Conservation (phyloP, 352 stramenopile species). For the Phytophthora hibernalis region DNA sequence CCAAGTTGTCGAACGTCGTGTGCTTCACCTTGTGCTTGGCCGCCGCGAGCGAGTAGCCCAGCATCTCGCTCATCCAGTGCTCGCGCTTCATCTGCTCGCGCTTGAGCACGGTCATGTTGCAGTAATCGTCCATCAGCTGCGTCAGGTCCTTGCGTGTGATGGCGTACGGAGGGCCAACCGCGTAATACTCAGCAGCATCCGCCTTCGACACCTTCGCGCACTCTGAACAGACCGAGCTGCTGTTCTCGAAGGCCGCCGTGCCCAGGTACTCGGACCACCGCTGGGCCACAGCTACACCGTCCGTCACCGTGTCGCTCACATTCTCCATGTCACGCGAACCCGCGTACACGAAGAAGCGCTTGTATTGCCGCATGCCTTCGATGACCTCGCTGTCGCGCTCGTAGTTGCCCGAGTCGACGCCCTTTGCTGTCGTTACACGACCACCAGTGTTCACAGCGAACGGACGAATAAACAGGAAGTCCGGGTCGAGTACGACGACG, state of each 20-base stretch:
- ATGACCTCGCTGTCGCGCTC: slow-evolving; percentile 67
- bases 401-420: slow-evolving; percentile 70
- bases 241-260: slow-evolving; percentile 50
- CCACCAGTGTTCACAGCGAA: slow-evolving; percentile 69
- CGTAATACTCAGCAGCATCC: slow-evolving; percentile 60
- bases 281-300: slow-evolving; percentile 66
- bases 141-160: slow-evolving; percentile 63
- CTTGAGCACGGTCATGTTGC: slow-evolving; percentile 60
- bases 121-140: slow-evolving; percentile 70
- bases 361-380: slow-evolving; percentile 81
- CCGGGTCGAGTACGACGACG: slow-evolving; percentile 71
- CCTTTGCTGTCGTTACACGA: slow-evolving; percentile 58
- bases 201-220: slow-evolving; percentile 49
- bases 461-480: slow-evolving; percentile 77
- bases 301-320: slow-evolving; percentile 51
- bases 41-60: slow-evolving; percentile 66
- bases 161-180: slow-evolving; percentile 64
- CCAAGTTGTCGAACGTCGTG: slow-evolving; percentile 80
- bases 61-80: slow-evolving; percentile 55
- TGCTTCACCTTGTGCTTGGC: slow-evolving; percentile 76
- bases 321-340: slow-evolving; percentile 41
- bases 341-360: slow-evolving; percentile 84
- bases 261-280: slow-evolving; percentile 50
- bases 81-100: slow-evolving; percentile 46
- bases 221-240: slow-evolving; percentile 57